Evolutionary conservation across 208 protist species (phyloP).

Genomic region (Trypanosoma mega): DNA sequence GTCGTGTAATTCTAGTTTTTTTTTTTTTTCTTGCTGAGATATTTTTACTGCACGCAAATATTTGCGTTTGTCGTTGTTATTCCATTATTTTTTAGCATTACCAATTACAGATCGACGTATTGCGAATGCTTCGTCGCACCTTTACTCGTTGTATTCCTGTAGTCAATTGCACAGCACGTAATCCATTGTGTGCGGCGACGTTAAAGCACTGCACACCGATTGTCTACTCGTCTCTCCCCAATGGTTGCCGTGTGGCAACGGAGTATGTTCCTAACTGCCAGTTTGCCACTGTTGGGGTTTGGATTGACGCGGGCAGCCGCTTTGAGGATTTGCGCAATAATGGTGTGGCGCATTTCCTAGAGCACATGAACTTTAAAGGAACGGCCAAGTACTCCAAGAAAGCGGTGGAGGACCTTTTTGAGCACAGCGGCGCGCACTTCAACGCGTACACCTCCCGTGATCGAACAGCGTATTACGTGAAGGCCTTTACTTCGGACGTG

Average conservation of each 20-base stretch:
- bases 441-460: conserved; percentile 99
- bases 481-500: conserved; percentile 94
- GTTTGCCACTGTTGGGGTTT: conserved; percentile 96
- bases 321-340: conserved; percentile 97
- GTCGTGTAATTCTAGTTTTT: neutral
- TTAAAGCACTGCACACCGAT: conserved; percentile 76
- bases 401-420: conserved; percentile 94
- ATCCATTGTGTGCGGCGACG: conserved; percentile 43
- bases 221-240: conserved; percentile 91
- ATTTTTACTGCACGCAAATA: neutral
- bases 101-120: too few species aligned
- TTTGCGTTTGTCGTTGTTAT: neutral
- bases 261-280: conserved; percentile 90
- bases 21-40: conserved; percentile 6
- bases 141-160: conserved; percentile 12
- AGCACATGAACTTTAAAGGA: conserved; percentile 99
- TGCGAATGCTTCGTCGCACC: conserved; percentile 40
- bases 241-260: conserved; percentile 97
- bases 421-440: conserved; percentile 97
- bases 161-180: conserved; percentile 48
- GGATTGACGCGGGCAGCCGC: conserved; percentile 96
- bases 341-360: conserved; percentile 98
- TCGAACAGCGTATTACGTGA: conserved; percentile 96
- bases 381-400: conserved; percentile 89
- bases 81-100: conserved; percentile 1